Conservation (phyloP, 1,139 yeast species). For the Protomyces pachydermus region DNA sequence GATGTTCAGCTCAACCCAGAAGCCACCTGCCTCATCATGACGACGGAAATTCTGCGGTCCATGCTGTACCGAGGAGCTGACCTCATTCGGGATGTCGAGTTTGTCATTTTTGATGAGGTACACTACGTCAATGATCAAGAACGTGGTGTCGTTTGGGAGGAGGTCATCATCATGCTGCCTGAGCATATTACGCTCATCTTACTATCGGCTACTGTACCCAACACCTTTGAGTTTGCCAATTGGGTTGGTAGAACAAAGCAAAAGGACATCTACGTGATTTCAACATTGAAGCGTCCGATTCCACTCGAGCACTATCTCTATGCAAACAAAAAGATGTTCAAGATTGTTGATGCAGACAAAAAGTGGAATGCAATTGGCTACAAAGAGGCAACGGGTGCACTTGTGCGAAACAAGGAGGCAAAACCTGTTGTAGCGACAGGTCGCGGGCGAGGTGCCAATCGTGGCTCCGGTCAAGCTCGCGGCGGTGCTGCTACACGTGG, state of each 20-base stretch:
- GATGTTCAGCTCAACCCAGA: constrained; percentile 97
- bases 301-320: constrained; percentile 83
- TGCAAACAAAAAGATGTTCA: constrained; percentile 64
- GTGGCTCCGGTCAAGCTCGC: constrained; percentile 35
- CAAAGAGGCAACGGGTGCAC: constrained; percentile 33
- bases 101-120: constrained; percentile 95
- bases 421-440: constrained; percentile 36
- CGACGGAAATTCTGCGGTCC: constrained; percentile 89
- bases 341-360: constrained; percentile 69
- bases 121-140: constrained; percentile 96
- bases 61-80: constrained; percentile 97
- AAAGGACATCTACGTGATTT: constrained; percentile 89
- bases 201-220: constrained; percentile 93
- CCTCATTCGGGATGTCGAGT: constrained; percentile 90
- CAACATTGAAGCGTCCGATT: constrained; percentile 93
- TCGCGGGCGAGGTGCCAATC: constrained; percentile 36
- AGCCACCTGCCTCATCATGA: constrained; percentile 94
- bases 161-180: constrained; percentile 91
- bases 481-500: constrained; percentile 40
- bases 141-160: constrained; percentile 99
- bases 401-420: constrained; percentile 31
- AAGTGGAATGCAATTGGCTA: constrained; percentile 57
- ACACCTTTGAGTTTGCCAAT: constrained; percentile 93
- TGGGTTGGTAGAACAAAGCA: constrained; percentile 98
- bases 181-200: constrained; percentile 87